Base-by-base conservation (phyloP, 768 basidiomycete species). In the Suillus paluster region DNA sequence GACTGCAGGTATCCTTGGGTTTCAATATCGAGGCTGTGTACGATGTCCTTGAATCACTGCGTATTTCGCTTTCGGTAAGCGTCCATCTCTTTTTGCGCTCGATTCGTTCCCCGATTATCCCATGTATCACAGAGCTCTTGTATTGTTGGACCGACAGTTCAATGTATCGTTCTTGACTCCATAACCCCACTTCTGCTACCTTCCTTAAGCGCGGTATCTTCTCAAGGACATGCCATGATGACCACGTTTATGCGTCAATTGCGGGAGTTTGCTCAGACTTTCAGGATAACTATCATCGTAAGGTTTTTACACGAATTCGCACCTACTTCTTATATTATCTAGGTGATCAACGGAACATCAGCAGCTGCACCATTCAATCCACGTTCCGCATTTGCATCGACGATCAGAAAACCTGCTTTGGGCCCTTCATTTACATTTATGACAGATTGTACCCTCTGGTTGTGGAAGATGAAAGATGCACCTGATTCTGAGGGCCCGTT, bases 161-260 rank as follows among this genome's bases (percentile, higher is more conserved):
- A 78, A 30, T 83, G 81, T 54, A 68, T 93, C 9, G 84, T 92
- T 12, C 79, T 94, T 34, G 91, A 93, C 69, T 69, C 80, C 19
- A 76, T 92, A 44, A 89, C 91, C 2, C 78, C 87, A 17, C 78
- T 93, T 27, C 69, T 93, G 14, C 82, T 84, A 10, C 86, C 89
- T 1, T 75, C 83, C 48, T 78, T 93, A 23, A 90, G 84, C 66
- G 84, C 83, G 0, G 78, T 85, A 4, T 88, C 91, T 5, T 83
- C 89, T 3, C 85, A 91, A 75, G 91, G 92, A 5, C 91, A 94
- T 70, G 87, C 90, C 0, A 75, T 83, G 19, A 92, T 92, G 90
- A 83, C 82, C 0, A 80, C 82, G 3, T 84, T 92, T 60, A 91
- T 92, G 87, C 83, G 81, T 2, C 81, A 86, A 57, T 79, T 92